Evolutionary conservation across 2,329 filamentous ascomycete genomes (phyloP).

Genomic region (Pseudophaeomoniella oleicola): DNA sequence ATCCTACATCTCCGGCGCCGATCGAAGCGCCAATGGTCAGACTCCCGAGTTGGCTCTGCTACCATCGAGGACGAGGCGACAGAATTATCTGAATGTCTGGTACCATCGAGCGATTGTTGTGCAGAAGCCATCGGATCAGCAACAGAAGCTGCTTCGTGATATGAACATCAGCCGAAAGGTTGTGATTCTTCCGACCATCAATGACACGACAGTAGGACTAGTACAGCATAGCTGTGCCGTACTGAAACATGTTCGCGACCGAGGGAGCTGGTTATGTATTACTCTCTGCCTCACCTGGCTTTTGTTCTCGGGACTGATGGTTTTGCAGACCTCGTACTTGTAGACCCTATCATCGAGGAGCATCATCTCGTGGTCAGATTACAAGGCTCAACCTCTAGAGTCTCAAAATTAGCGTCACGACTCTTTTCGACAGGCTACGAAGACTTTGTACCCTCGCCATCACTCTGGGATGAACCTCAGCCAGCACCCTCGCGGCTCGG

Average conservation of each 20-base stretch:
- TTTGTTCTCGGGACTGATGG: background rate
- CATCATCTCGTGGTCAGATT: background rate
- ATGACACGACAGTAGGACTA: slow-evolving; percentile 6
- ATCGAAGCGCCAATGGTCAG: too few species aligned
- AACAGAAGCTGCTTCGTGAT: background rate
- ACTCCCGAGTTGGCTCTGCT: background rate
- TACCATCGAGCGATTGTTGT: background rate
- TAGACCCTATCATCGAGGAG: background rate
- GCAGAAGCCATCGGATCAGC: too few species aligned
- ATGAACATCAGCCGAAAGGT: background rate
- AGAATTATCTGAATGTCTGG: background rate
- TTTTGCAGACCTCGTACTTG: background rate
- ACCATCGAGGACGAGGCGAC: background rate
- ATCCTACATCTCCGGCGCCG: background rate
- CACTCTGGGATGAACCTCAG: too few species aligned
- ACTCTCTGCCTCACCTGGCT: background rate
- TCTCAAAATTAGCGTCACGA: background rate
- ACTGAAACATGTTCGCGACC: slow-evolving; percentile 4
- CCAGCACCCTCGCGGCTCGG: too few species aligned
- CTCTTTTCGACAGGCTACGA: background rate
- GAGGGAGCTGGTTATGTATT: background rate
- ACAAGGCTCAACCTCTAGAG: background rate
- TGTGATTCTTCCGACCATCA: slow-evolving; percentile 6
- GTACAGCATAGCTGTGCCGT: slow-evolving; percentile 4
- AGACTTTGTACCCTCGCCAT: too few species aligned